Base-by-base conservation (phyloP, 2,329 filamentous ascomycete genomes). In the Xenoacremonium recifei region DNA sequence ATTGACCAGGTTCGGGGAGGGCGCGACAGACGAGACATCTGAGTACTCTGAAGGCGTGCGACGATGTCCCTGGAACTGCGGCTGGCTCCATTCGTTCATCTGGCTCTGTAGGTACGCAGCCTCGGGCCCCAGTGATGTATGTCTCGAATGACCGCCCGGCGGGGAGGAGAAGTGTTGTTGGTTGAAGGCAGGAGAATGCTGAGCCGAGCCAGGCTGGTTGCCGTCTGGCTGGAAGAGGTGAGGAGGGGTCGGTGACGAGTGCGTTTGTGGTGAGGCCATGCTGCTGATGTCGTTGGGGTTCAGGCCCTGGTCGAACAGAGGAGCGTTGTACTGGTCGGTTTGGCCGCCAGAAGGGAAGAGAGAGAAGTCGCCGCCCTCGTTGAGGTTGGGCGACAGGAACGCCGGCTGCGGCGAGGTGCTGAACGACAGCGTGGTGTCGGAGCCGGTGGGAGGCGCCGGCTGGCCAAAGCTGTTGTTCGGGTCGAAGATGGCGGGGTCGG, bases 41-140 rank as follows among this genome's bases (percentile, higher is more conserved):
- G 90, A 96, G 58, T 85, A 89, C 55, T 96, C 92, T n/a, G 91
- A 96, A 1, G 89, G 87, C 27, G 81, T 84, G 58, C 91, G 82
- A 54, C 90, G 80, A 62, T 96, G 92, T n/a, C 80, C 75, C 52
- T 88, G 85, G 59, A 95, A 96, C 45, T 80, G 76, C 12, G 71
- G 66, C 42, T 73, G 72, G 31, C 54, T 72, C 77, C 77, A 82
- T 45, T 81, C 77, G 39, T 54, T 55, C 35, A 73, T 53, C 50
- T 79, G 77, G n/a, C 65, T 69, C 3, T 70, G 71, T 20, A 79
- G 63, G n/a, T 81, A 63, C 2, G 79, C 78, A 5, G 76, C 73
- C 57, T 79, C 76, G 3, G 78, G 78, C 1, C 75, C 75, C 3
- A 82, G 69, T 4, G 79, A 82, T 19, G 72, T 66, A 59, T 81